Evolutionary conservation across 2,329 filamentous ascomycete genomes (phyloP).

Genomic region (Pseudopyrenochaeta lycopersici): DNA sequence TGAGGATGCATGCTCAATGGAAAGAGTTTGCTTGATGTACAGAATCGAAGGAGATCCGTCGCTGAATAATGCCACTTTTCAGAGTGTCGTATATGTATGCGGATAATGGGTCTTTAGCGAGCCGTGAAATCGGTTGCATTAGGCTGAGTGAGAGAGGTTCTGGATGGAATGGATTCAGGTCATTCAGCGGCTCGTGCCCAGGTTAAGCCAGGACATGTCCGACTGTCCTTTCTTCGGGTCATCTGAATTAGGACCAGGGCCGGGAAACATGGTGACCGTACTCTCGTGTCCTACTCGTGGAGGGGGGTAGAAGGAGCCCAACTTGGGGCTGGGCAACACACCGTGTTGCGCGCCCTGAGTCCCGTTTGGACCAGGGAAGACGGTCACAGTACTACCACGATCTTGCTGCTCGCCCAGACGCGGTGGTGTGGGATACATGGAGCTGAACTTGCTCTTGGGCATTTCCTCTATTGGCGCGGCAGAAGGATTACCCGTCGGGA

Average conservation of each 20-base stretch:
- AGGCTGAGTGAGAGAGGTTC: conserved; percentile 1
- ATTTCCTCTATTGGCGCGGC: conserved; percentile 20
- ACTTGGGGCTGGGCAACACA: conserved; percentile 58
- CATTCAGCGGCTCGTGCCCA: conserved; percentile 58
- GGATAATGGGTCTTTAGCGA: not conserved
- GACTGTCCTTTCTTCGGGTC: conserved; percentile 41
- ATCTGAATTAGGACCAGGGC: conserved; percentile 20
- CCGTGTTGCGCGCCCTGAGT: conserved; percentile 17
- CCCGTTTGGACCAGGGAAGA: conserved; percentile 37
- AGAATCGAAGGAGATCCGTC: conserved; percentile 27
- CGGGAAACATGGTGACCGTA: conserved; percentile 47
- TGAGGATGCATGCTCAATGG: conserved; percentile 37
- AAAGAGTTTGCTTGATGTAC: conserved; percentile 25
- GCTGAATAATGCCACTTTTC: conserved; percentile 32
- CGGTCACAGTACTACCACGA: conserved; percentile 63
- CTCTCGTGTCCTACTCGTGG: conserved; percentile 68
- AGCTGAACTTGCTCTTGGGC: conserved; percentile 35
- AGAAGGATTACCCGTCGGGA: conserved; percentile 33
- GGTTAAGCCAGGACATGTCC: conserved; percentile 85
- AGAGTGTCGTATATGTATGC: conserved; percentile 16
- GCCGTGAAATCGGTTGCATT: too few relatives aligned
- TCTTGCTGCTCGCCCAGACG: conserved; percentile 28
- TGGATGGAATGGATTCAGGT: conserved; percentile 4
- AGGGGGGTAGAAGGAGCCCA: conserved; percentile 54
- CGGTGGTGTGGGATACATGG: conserved; percentile 41